These are phyloP conservation scores for Cyberlindnera nakhonratchasimensis DNA, from an alignment of 805 yeast species.

Conservation along the genomic window DNA sequence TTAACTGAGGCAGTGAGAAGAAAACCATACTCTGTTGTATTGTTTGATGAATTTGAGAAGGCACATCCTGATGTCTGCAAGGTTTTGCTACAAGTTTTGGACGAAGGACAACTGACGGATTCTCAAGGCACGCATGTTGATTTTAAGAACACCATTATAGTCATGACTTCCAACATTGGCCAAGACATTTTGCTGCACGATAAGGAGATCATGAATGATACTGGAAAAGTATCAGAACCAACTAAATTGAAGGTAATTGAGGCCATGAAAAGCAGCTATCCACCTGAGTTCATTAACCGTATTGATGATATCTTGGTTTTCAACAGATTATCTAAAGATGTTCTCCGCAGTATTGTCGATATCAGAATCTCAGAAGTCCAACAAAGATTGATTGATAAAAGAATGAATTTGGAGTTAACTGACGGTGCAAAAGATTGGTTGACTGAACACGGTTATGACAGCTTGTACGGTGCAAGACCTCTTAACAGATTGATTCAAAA, in stretches of 20 bases:
- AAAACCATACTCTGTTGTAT: constrained; percentile 88
- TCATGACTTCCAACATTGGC: constrained; percentile 96
- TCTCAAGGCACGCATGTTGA: constrained; percentile 93
- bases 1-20: constrained; percentile 94
- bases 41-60: constrained; percentile 95
- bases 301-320: constrained; percentile 92
- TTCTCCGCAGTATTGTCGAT: constrained; percentile 77
- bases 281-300: constrained; percentile 95
- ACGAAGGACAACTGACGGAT: constrained; percentile 93
- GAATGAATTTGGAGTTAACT: constrained; percentile 58
- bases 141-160: constrained; percentile 90
- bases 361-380: constrained; percentile 80
- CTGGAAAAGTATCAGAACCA: constrained; percentile 52
- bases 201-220: constrained; percentile 43
- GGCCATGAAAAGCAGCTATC: constrained; percentile 66
- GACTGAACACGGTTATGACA: constrained; percentile 85
- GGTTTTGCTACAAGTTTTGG: constrained; percentile 83
- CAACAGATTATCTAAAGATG: constrained; percentile 77
- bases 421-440: constrained; percentile 74
- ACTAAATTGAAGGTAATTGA: constrained; percentile 62
- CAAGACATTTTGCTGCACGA: constrained; percentile 82
- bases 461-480: constrained; percentile 93
- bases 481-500: constrained; percentile 86
- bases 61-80: constrained; percentile 97
- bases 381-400: constrained; percentile 71